Conservation (phyloP, 805 yeast species). For the Geotrichum ghanense region DNA sequence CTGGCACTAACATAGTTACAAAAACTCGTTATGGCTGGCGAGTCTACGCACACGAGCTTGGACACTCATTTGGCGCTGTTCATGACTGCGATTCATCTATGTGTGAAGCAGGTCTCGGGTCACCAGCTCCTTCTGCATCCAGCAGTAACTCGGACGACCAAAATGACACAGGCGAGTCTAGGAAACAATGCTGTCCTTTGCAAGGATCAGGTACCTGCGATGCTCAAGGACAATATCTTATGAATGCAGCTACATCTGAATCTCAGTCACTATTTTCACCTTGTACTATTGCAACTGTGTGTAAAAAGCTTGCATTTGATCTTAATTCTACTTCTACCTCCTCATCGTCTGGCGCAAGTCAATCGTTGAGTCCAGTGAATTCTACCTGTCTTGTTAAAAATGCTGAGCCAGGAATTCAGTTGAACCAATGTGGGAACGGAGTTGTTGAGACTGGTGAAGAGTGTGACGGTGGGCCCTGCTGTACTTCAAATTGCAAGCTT, state of each 20-base stretch:
- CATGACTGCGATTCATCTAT: constrained; percentile 29
- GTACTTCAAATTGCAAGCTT: constrained; percentile 24
- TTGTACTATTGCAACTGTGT: constrained; percentile 27
- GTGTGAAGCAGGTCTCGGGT: constrained; percentile 20
- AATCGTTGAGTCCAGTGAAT: constrained; percentile 16
- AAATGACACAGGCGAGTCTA: background rate
- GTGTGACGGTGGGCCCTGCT: constrained; percentile 28
- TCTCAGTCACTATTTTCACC: constrained; percentile 21
- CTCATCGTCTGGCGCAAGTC: background rate
- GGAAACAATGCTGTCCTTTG: constrained; percentile 25
- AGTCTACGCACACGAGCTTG: constrained; percentile 30
- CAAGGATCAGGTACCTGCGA: constrained; percentile 17
- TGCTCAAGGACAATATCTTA: constrained; percentile 25
- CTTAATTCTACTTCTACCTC: background rate
- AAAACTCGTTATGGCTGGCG: constrained; percentile 25
- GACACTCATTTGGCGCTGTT: constrained; percentile 31
- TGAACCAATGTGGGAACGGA: constrained; percentile 28
- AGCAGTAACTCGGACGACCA: background rate
- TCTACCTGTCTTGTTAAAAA: constrained; percentile 21
- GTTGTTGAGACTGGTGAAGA: constrained; percentile 30
- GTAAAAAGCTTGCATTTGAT: constrained; percentile 9
- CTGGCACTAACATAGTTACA: constrained; percentile 25
- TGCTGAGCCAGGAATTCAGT: constrained; percentile 19
- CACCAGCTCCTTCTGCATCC: constrained; percentile 5
- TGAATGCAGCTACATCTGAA: constrained; percentile 26